Conservation (phyloP, 1,139 yeast species). For the Lodderomyces jiufengensis region DNA sequence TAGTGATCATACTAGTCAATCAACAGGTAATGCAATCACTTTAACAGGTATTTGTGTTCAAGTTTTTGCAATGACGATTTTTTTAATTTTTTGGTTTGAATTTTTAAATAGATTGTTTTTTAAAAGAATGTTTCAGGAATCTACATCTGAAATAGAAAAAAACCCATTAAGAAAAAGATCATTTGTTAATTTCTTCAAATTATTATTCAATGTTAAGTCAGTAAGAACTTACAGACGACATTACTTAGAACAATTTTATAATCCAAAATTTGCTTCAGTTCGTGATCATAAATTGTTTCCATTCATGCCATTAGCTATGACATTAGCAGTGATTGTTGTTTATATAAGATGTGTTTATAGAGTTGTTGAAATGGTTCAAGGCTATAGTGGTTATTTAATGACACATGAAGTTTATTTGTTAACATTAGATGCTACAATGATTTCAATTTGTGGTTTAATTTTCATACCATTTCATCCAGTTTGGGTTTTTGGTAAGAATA, state of each 20-base stretch:
- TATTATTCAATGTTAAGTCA: conserved; percentile 21
- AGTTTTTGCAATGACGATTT: conserved; percentile 67
- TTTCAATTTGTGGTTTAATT: conserved; percentile 37
- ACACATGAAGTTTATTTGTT: conserved; percentile 67
- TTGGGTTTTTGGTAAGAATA: conserved; percentile 38
- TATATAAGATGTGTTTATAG: conserved; percentile 75
- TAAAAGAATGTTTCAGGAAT: conserved; percentile 1
- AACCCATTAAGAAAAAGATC: conserved; percentile 15
- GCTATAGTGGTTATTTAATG: conserved; percentile 70
- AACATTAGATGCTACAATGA: conserved; percentile 71
- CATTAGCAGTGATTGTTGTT: conserved; percentile 50
- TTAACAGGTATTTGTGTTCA: conserved; percentile 80
- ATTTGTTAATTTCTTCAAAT: conserved; percentile 19
- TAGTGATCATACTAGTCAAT: conserved; percentile 28
- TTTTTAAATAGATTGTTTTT: conserved; percentile 46
- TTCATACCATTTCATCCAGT: conserved; percentile 62
- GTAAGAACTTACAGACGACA: conserved; percentile 18
- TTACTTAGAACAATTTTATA: conserved; percentile 27
- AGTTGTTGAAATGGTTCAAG: conserved; percentile 70
- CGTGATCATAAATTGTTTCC: conserved; percentile 38
- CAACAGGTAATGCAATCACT: conserved; percentile 67
- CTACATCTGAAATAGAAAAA: conserved; percentile 1
- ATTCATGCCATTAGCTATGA: conserved; percentile 46
- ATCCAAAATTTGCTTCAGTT: conserved; percentile 35
- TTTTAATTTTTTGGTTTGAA: conserved; percentile 51